Evolutionary conservation across 1,284 basidiomycete genomes (phyloP), one percentile per base, ranked within the genome.

Genomic region (Irpex lacteus): DNA sequence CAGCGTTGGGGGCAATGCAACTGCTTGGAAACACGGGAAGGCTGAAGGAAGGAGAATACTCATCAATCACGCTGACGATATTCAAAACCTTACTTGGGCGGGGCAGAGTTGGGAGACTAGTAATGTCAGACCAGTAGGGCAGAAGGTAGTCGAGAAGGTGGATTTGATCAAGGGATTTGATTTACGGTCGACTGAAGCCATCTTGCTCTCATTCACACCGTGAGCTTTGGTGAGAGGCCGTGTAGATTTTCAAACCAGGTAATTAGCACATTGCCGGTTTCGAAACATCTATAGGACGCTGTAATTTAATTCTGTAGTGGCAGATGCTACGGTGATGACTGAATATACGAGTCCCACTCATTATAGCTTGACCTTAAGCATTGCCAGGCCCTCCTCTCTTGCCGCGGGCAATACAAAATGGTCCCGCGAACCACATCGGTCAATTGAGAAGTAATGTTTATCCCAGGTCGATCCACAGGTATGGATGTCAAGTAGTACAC

Each of bases 91-190:
- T 61, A 85, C 79, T 0, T 89, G 86, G 86, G 88, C 81, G 59
- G 87, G 87, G 2, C 86, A 87, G 72, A 85, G 81, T 2, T 90
- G 85, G 64, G 34, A 89, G 72, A 89, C 86, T 0, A 57, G 68
- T 38, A 76, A 85, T 65, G 86, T 79, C 0, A 77, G 73, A 53
- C 80, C 84, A 13, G 72, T 69, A 8, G 86, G 87, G 0, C 61
- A 26, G 8, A 60, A 80, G 34, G 69, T 71, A 4, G 67, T 77
- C 2, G 76, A 83, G 66, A 77, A 58, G 0, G 71, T 77, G 13
- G 61, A 71, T n/a, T 70, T 86, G 32, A 57, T 67, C 8, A 69
- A 68, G 8, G 87, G 87, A 0, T 64, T 90, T 5, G 79, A 84
- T 69, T 78, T 89, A 32, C 72, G 75, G 58, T 83, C 81, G 32